These are phyloP conservation scores for Stephanodiscus minutulus DNA, from an alignment of 108 stramenopile species.

Conservation along the genomic window DNA sequence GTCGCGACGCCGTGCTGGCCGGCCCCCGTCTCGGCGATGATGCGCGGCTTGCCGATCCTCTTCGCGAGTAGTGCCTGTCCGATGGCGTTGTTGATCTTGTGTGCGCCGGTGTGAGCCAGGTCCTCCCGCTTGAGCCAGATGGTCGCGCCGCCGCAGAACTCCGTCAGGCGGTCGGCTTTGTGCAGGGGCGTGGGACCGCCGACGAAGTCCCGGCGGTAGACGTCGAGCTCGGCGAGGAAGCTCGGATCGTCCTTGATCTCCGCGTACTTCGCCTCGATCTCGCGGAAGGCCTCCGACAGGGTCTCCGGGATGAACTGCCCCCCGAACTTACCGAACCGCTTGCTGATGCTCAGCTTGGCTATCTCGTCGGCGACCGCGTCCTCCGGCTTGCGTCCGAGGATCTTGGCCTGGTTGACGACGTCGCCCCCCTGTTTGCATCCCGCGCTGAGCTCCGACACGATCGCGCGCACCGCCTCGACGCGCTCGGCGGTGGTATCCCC, in stretches of 20 bases:
- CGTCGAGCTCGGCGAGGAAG: slow-evolving; percentile 91
- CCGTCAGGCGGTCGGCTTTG: slow-evolving; percentile 89
- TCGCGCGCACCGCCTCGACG: slow-evolving; percentile 75
- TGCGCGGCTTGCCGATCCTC: slow-evolving; percentile 93
- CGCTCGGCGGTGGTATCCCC: slow-evolving; percentile 80
- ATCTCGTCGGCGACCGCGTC: slow-evolving; percentile 49
- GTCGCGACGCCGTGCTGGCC: slow-evolving; percentile 98
- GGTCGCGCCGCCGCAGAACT: slow-evolving; percentile 88
- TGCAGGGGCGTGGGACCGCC: slow-evolving; percentile 96
- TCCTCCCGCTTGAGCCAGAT: slow-evolving; percentile 98
- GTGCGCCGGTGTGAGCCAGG: slow-evolving; percentile 96
- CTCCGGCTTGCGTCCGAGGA: slow-evolving; percentile 72
- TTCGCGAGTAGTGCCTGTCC: slow-evolving; percentile 96
- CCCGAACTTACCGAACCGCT: slow-evolving; percentile 93
- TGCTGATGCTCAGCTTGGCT: slow-evolving; percentile 36
- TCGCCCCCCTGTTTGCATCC: slow-evolving; percentile 70
- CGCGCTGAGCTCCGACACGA: slow-evolving; percentile 62
- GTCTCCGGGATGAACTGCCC: slow-evolving; percentile 99
- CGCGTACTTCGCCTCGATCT: slow-evolving; percentile 90
- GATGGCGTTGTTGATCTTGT: slow-evolving; percentile 99
- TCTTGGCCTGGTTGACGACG: slow-evolving; percentile 73
- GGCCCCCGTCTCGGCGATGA: slow-evolving; percentile 98
- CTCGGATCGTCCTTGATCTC: slow-evolving; percentile 86
- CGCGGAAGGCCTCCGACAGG: slow-evolving; percentile 92
- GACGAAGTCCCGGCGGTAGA: slow-evolving; percentile 90